Base-by-base conservation (phyloP, 1,284 basidiomycete species). In the Ustilago bromivora region DNA sequence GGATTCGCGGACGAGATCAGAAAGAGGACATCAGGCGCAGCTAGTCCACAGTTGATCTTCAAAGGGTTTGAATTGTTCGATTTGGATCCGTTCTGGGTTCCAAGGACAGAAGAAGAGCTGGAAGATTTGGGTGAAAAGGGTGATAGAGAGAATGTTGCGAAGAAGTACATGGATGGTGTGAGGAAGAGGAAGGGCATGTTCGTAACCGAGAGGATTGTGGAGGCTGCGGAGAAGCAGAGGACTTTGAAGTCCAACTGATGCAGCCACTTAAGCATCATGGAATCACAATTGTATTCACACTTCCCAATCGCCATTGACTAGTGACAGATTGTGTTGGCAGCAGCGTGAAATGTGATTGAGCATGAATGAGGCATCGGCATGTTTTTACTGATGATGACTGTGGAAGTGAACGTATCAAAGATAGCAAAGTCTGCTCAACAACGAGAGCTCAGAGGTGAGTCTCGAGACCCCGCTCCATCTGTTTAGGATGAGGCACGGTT, bases 1-100 rank as follows among this genome's bases (percentile, higher is more conserved):
- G 96, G 97, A 0, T 98, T 99, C 84, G 94, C 96, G 28, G 95
- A 97, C 87, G 96, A 99, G 83, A 97, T 99, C 79, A 91, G 97
- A 59, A 98, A 95, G 85, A 90, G 94, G 32, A 99, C 97, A 0
- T 97, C 95, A 0, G 97, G 97, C 5, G 96, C 96, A 4, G 97
- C 97, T 1, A 95, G 93, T 73, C 96, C 97, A 0, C 97, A 98
- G 85, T 89, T 99, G 34, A 94, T 99, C 78, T 99, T 99, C 87
- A 93, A 92, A 86, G 96, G 96, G 89, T 86, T 84, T 63, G 82
- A 84, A 35, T 58, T 86, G 35, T 86, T 79, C 49, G 83, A 85
- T 61, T 62, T 82, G 79, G 95, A 99, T 88, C 97, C 97, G 3
- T 99, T 96, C 89, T 99, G 97, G 97, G 96, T 99, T 0, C 97